A percentile compares a stretch with the other conserved stretches of the same genome.
These are phyloP conservation scores for Talaromyces proteolyticus DNA, from an alignment of 495 filamentous ascomycete genomes.

Conservation along the genomic window DNA sequence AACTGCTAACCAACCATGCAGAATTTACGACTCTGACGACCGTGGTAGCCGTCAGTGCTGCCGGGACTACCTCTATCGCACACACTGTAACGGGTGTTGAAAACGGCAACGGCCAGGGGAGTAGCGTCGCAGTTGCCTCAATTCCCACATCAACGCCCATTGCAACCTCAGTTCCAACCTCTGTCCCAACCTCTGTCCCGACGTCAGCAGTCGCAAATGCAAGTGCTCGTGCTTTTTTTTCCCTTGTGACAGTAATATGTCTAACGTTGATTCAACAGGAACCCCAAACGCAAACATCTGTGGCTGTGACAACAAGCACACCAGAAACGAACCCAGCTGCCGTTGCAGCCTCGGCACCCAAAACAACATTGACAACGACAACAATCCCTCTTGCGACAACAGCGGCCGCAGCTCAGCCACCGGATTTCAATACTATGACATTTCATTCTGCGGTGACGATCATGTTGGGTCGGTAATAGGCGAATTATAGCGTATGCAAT, in stretches of 20 bases:
- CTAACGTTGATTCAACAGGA: no score
- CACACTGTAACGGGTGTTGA: no score
- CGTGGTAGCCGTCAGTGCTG: no score
- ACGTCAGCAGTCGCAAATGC: background rate
- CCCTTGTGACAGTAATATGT: background rate
- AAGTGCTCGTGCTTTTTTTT: background rate
- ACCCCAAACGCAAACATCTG: background rate
- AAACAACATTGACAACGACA: background rate
- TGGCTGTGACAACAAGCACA: background rate
- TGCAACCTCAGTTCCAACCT: background rate
- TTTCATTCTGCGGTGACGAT: conserved; percentile 6
- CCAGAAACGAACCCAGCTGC: background rate
- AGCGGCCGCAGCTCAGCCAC: background rate
- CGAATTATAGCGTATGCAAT: no score
- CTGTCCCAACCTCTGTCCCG: background rate
- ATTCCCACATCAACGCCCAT: no score
- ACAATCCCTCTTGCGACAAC: background rate
- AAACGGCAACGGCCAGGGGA: no score
- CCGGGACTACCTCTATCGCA: no score
- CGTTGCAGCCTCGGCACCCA: background rate
- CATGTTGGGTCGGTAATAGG: background rate
- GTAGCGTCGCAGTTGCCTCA: no score
- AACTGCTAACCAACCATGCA: no score
- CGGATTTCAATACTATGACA: conserved; percentile 1
- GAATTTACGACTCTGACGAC: no score